Percentiles rank a stretch among this genome's conserved stretches.
Conservation (phyloP, 2,329 filamentous ascomycete genomes). For the Cordyceps farinosa region DNA sequence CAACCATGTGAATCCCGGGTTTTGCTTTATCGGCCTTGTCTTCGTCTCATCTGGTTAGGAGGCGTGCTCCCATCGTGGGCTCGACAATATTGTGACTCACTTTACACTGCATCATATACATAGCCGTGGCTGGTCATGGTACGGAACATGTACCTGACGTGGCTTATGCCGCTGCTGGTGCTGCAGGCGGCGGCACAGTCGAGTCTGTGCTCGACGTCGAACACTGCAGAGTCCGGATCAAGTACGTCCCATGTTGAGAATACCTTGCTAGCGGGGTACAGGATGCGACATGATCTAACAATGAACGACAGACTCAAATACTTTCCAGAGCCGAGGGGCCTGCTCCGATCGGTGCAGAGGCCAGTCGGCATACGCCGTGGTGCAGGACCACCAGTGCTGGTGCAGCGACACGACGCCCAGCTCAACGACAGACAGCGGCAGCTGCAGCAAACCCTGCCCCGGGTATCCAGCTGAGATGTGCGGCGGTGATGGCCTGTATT, state of each 20-base stretch:
- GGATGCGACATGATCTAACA: neutral
- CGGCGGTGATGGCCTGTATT: neutral
- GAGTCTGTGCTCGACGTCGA: slow-evolving; percentile 5
- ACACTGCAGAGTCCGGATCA: neutral
- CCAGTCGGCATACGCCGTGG: slow-evolving; percentile 5
- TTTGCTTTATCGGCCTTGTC: neutral
- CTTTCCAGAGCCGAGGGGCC: neutral
- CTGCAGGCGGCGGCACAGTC: slow-evolving; percentile 1
- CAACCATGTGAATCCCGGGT: neutral
- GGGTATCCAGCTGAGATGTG: slow-evolving; percentile 7
- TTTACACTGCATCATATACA: neutral
- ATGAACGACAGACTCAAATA: neutral
- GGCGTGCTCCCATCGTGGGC: neutral
- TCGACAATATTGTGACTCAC: neutral
- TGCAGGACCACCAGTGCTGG: slow-evolving; percentile 9
- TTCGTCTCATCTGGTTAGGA: neutral
- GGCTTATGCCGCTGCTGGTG: neutral
- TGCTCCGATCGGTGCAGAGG: slow-evolving; percentile 1
- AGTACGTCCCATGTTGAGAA: neutral
- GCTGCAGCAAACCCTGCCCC: slow-evolving; percentile 5
- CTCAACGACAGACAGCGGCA: neutral
- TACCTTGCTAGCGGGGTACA: neutral
- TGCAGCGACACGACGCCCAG: slow-evolving; percentile 8
- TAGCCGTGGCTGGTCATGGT: neutral
- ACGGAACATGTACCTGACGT: neutral